Base-by-base conservation (phyloP, 2,329 filamentous ascomycete species). In the Botrytis aclada region DNA sequence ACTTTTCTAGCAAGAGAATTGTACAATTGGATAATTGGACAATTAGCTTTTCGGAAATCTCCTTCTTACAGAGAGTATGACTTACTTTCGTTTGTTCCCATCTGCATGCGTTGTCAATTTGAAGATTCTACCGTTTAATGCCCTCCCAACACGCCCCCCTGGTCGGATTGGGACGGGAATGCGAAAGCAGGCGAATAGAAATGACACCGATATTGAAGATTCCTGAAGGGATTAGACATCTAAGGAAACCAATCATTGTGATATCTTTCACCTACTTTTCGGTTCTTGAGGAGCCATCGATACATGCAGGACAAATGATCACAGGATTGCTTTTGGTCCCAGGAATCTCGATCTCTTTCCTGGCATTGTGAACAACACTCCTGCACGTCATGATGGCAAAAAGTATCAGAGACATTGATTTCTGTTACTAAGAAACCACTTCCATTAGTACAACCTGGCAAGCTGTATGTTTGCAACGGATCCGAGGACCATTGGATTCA, bases 21-120 rank as follows among this genome's bases (percentile, higher is more conserved):
- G n/a, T 18, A 43, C n/a, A 43, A 64, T 64, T 64, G 61, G 39
- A 29, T 6, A 64, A 64, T 61, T 22, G 32, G 58, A 39, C 58
- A 37, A 39, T 37, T 34, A 37, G 34, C 32, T 39, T 62, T 62
- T 62, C 22, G 22, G 5, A 41, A 41, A 62, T 29, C 60, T 41
- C 25, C 60, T 62, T 10, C 37, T 62, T 62, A 16, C 60, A 61
- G 32, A 47, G 18, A 51, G 45, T n/a, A 66, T 39, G 64, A 34
- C 34, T 54, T 63, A 16, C 43, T 39, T 54, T 63, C 45, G 47
- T 54, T 47, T 43, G n/a, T 51, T 54, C 25, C 47, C 54, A 58
- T 69, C 70, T 69, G 62, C 34, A 72, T 72, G 70, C 70, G 70
- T 72, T 72, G 70, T 72, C 70, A 72, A 58, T 61, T n/a, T n/a